Evolutionary conservation across 2,329 filamentous ascomycete species (phyloP).

Genomic region (Coniosporium tulheliwenetii): DNA sequence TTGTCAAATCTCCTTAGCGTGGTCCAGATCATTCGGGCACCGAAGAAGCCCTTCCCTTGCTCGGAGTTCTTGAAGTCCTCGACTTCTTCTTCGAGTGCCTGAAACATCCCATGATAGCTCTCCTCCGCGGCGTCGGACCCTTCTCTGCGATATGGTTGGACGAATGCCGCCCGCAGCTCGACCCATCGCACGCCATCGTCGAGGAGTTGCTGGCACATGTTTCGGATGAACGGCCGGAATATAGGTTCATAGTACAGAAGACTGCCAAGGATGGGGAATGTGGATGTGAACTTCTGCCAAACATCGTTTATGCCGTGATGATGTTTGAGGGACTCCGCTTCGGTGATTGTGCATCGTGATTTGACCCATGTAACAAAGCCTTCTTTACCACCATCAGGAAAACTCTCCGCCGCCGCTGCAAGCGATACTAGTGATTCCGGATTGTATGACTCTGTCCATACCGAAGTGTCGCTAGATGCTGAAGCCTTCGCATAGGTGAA

Average conservation of each 20-base stretch:
- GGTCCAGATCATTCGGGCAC: slow-evolving; percentile 73
- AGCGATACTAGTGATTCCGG: slow-evolving; percentile 43
- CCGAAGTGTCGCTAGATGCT: slow-evolving; percentile 24
- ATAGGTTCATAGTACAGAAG: slow-evolving; percentile 86
- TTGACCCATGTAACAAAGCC: slow-evolving; percentile 70
- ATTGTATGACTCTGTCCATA: slow-evolving; percentile 53
- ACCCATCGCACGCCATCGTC: slow-evolving; percentile 74
- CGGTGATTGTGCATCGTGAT: slow-evolving; percentile 53
- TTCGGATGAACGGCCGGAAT: slow-evolving; percentile 58
- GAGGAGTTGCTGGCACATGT: slow-evolving; percentile 55
- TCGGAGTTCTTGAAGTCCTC: slow-evolving; percentile 55
- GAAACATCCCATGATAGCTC: slow-evolving; percentile 55
- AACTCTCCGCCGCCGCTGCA: slow-evolving; percentile 50
- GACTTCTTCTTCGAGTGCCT: slow-evolving; percentile 63
- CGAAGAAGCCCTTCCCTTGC: slow-evolving; percentile 67
- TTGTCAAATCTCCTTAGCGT: slow-evolving; percentile 49
- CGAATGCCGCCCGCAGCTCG: slow-evolving; percentile 66
- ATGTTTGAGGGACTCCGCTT: slow-evolving; percentile 59
- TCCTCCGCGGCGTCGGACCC: slow-evolving; percentile 49
- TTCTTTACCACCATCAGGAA: slow-evolving; percentile 52
- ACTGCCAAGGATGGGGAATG: slow-evolving; percentile 57
- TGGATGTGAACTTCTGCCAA: slow-evolving; percentile 66
- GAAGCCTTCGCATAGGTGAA: slow-evolving; percentile 39
- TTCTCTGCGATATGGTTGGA: slow-evolving; percentile 50
- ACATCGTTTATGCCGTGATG: slow-evolving; percentile 72